A percentile compares a stretch with the other conserved stretches of the same genome.
phyloP scores from a whole-genome alignment of 75 land plant genomes.

The Cunninghamia lanceolata region DNA sequence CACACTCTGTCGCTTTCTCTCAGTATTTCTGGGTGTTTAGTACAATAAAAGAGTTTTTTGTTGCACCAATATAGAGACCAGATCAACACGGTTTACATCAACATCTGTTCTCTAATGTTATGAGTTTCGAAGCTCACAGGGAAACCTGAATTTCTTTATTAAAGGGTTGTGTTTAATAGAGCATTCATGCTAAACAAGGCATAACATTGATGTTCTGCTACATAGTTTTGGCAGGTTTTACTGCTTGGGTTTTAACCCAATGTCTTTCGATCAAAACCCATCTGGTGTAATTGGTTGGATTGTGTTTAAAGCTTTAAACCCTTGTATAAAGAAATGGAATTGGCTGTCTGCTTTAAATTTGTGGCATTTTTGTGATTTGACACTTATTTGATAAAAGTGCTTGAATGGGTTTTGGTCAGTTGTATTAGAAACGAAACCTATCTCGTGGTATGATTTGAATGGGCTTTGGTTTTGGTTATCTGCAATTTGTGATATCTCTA shows the following conservation, averaged over 20 bases:
- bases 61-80: no score
- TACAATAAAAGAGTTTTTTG: no score
- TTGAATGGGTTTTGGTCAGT: background rate
- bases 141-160: background rate
- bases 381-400: background rate
- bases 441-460: background rate
- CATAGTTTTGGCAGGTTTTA: no score
- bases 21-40: no score
- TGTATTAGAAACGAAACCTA: background rate
- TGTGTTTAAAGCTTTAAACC: background rate
- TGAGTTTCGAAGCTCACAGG: background rate
- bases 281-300: background rate
- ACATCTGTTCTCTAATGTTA: background rate
- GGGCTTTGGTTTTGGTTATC: background rate
- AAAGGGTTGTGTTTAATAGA: background rate
- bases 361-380: background rate
- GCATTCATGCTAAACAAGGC: background rate
- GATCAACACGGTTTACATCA: background rate
- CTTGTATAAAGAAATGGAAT: background rate
- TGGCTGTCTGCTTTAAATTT: background rate
- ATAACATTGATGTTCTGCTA: no score
- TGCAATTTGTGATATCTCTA: background rate
- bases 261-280: no score
- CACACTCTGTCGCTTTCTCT: no score
- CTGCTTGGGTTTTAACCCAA: no score